Evolutionary conservation across 306 rosid species (phyloP), one percentile per base, ranked within the genome.

Genomic region (Citrullus amarus): DNA sequence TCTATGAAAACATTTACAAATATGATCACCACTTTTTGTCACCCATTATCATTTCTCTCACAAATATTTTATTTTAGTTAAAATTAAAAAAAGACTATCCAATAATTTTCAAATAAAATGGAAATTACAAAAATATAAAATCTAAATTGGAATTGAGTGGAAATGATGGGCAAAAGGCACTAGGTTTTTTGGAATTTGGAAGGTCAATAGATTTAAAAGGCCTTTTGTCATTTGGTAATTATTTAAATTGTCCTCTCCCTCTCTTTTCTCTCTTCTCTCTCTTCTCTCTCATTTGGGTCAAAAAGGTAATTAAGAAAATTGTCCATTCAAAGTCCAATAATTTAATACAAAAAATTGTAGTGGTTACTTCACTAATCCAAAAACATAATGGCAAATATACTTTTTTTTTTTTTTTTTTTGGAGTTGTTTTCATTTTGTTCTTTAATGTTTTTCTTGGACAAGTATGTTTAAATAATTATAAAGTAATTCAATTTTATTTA

Each of bases 161-260:
- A 10, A 67, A 44, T 81, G 87, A 79, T 20, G 25, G 22, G n/a
- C 11, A 12, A 9, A 41, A 39, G 32, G 53, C 55, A 73, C 78
- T 53, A 71, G 77, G 59, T 58, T 68, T 59, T 73, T 69, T 81
- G 77, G 87, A 85, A 84, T 86, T 82, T 79, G 77, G 22, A 71
- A 71, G 41, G 76, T 44, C 38, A 70, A 70, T 3, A 13, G 17
- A 41, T 44, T 69, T 20, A 69, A 10, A 44, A 20, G 22, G 38
- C 11, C 30, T 43, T 69, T 28, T 71, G 76, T 71, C 76, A 71
- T 48, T 43, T 71, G 13, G 36, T 43, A 71, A 71, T 44, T 71
- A 44, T 71, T 69, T 25, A 46, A 71, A 48, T 44, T 44, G 20
- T 69, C 75, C 55, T n/a, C 30, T 66, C 72, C 8, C 44, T 34